Evolutionary conservation across 441 rosid species (phyloP).

Genomic region (Aquilaria agallochum): DNA sequence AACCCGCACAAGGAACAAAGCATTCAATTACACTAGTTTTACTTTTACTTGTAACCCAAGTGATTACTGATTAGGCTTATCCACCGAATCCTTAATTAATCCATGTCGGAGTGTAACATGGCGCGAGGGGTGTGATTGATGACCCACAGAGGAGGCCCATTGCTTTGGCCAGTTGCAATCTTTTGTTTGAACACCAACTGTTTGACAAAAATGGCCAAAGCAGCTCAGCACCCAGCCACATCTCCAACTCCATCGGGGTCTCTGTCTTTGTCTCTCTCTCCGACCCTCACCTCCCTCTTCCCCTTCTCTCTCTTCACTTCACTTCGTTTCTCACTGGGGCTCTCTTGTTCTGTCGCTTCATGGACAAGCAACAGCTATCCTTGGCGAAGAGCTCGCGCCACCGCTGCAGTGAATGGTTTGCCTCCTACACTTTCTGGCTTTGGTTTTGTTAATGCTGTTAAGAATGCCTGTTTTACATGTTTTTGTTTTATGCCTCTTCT

Average conservation of each 20-base stretch:
- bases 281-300: slow-evolving; percentile 19
- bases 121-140: slow-evolving; percentile 9
- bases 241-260: slow-evolving; percentile 38
- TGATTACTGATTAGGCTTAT: background rate
- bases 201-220: slow-evolving; percentile 43
- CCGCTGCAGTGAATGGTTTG: slow-evolving; percentile 83
- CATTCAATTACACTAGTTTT: background rate
- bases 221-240: slow-evolving; percentile 25
- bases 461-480: slow-evolving; percentile 3
- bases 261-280: slow-evolving; percentile 23
- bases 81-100: background rate
- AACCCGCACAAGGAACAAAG: background rate
- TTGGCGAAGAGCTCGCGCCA: slow-evolving; percentile 78
- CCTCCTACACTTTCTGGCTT: background rate
- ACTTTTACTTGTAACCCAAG: background rate
- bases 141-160: slow-evolving; percentile 55
- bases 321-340: slow-evolving; percentile 8
- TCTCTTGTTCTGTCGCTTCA: slow-evolving; percentile 27
- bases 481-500: slow-evolving; percentile 1
- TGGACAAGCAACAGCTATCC: slow-evolving; percentile 76
- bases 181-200: slow-evolving; percentile 31
- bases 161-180: slow-evolving; percentile 46
- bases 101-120: background rate
- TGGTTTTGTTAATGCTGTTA: background rate
- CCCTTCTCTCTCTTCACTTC: slow-evolving; percentile 1